Evolutionary conservation across 2,329 filamentous ascomycete species (phyloP).

Genomic region (Fusarium aywerte): DNA sequence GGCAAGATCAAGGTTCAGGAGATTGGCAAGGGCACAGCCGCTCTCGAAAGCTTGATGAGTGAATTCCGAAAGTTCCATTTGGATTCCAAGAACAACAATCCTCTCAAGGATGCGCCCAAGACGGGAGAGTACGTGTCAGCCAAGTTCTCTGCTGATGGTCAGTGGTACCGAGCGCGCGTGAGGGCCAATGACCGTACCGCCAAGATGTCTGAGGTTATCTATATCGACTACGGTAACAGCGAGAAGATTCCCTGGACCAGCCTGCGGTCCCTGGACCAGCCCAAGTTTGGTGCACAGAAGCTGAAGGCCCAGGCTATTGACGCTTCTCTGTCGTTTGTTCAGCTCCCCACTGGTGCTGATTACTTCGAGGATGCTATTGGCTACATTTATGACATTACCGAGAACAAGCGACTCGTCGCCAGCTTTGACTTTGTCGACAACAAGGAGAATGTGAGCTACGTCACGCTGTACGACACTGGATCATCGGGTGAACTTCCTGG

Average conservation of each 20-base stretch:
- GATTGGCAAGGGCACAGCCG: slow-evolving; percentile 84
- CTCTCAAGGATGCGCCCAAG: slow-evolving; percentile 82
- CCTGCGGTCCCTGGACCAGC: slow-evolving; percentile 81
- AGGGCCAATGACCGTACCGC: slow-evolving; percentile 91
- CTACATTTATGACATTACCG: slow-evolving; percentile 79
- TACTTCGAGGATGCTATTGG: slow-evolving; percentile 84
- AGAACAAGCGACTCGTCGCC: slow-evolving; percentile 81
- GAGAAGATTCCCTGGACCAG: slow-evolving; percentile 87
- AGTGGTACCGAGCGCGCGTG: slow-evolving; percentile 95
- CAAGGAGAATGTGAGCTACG: slow-evolving; percentile 83
- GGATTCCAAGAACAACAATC: slow-evolving; percentile 80
- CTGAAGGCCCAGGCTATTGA: slow-evolving; percentile 89
- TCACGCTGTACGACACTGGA: slow-evolving; percentile 87
- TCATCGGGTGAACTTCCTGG: slow-evolving; percentile 64
- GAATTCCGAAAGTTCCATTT: slow-evolving; percentile 92
- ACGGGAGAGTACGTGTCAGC: slow-evolving; percentile 91
- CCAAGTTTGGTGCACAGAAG: slow-evolving; percentile 82
- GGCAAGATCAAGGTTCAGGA: slow-evolving; percentile 91
- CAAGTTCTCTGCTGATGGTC: slow-evolving; percentile 86
- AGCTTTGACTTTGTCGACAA: slow-evolving; percentile 86
- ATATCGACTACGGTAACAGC: slow-evolving; percentile 96
- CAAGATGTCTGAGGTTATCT: slow-evolving; percentile 89
- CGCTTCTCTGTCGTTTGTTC: slow-evolving; percentile 86
- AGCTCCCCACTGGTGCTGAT: slow-evolving; percentile 83
- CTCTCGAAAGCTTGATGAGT: slow-evolving; percentile 87